phyloP scores from a whole-genome alignment of 805 yeast genomes.

The Sungouiella blattae region DNA sequence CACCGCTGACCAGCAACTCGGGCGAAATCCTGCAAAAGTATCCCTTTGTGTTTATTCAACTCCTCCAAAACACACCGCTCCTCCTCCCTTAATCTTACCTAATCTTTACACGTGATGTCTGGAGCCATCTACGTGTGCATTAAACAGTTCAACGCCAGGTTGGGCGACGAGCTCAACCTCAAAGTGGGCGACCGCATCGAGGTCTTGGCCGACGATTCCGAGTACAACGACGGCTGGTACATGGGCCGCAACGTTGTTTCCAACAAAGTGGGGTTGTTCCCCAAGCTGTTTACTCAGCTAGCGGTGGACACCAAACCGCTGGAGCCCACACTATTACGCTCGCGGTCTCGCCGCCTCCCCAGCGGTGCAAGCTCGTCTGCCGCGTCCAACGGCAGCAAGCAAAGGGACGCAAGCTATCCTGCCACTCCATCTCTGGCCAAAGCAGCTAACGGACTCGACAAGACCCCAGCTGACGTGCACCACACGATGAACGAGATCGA shows the following conservation, averaged over 20 bases:
- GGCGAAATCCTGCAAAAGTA: too few relatives aligned
- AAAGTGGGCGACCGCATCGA: conserved; percentile 82
- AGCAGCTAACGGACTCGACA: conserved; percentile 7
- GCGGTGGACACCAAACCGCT: conserved; percentile 6
- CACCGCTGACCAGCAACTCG: too few relatives aligned
- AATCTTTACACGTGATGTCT: neutral
- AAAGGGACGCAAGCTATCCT: too few relatives aligned
- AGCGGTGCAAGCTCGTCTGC: conserved; percentile 3
- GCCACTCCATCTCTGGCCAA: neutral
- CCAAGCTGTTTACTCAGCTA: conserved; percentile 78
- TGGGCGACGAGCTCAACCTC: conserved; percentile 85
- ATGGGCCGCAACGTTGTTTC: conserved; percentile 78
- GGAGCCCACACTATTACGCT: conserved; percentile 31
- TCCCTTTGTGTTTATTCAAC: too few relatives aligned
- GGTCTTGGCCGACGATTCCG: conserved; percentile 88
- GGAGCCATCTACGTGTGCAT: conserved; percentile 51
- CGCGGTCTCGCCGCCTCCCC: conserved; percentile 54
- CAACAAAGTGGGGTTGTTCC: conserved; percentile 81
- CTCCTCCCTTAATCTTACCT: neutral
- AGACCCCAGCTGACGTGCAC: conserved; percentile 5
- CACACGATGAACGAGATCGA: conserved; percentile 67
- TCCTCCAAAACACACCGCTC: too few relatives aligned
- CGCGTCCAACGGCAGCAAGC: conserved; percentile 1
- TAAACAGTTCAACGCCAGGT: conserved; percentile 81
- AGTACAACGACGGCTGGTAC: conserved; percentile 96